Evolutionary conservation across 2,329 filamentous ascomycete species (phyloP), one percentile per base, ranked within the genome.

Genomic region (Fusarium staphyleae): DNA sequence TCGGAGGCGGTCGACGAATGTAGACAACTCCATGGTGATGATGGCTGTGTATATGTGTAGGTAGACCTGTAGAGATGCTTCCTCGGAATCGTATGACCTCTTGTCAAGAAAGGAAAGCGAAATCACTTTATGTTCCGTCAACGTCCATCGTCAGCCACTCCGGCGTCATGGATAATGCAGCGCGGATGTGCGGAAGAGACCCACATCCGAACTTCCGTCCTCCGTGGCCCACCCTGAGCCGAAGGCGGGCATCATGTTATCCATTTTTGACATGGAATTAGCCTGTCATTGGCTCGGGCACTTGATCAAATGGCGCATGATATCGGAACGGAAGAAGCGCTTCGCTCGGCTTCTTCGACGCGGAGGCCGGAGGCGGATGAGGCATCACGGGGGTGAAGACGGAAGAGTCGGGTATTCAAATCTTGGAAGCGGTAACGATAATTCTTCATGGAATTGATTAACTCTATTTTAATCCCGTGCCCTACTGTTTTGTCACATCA

Each of bases 1-100:
- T 13, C 77, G 74, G 29, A 81, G 71, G 48, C 73, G 69, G 16
- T 75, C 70, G 18, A 77, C 70, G 30, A 70, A 72, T 13, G 70
- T 60, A 45, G 68, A 52, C 46, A 80, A 66, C n/a, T 77, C 72
- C 75, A 77, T 79, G 39, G 48, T 65, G 59, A 44, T 41, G 26
- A 22, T 33, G 50, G 13, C 22, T 29, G 12, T 32, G 28, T 28
- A 9, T 12, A 26, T 14, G 29, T 13, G 10, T 2, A 13, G 22
- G 5, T 24, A 9, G 22, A 8, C 5, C 22, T 24, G 22, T 24
- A 14, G 15, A 34, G 46, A 47, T 2, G 28, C 19, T 45, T 37
- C 48, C 30, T 29, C 49, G 29, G 48, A 55, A 60, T 67, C 65
- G 59, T 67, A 67, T 59, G 65, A 67, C 54, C 19, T 36, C n/a